Evolutionary conservation across 495 filamentous ascomycete species (phyloP), one percentile per base, ranked within the genome.

Genomic region (Aspergillus sclerotiicarbonarius): DNA sequence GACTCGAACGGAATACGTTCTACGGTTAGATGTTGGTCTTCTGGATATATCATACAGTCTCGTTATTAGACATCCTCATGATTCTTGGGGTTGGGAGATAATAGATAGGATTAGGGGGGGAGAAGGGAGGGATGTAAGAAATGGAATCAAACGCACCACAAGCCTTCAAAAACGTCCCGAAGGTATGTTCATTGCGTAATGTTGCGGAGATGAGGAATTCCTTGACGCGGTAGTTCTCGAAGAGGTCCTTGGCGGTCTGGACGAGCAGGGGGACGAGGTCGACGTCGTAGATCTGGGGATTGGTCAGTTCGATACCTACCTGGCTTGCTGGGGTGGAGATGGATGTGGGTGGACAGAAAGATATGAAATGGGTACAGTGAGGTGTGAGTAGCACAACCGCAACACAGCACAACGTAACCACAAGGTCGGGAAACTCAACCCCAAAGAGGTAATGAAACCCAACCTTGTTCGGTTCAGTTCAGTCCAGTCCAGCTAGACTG

Each of bases 131-230:
- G 50, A 31, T 18, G 48, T 46, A 54, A 13, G 37, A n/a, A 53
- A 33, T 53, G 9, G 19, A 12, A 31, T 6, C 19, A 41, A 21
- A 77, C 83, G 59, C 67, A 89, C 86, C 71, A 67, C 86, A 89
- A 35, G 71, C 78, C 35, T 71, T 59, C 39, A 78, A 51, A 54
- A 90, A 89, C 1, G 68, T 67, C 46, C 77, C 68, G 65, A 87
- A 82, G 0, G 87, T 90, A 29, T 86, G 68, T 59, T 83, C 71
- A 54, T 88, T 89, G 30, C 87, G 78, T 18, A 89, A 70, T 2
- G 85, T 84, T 9, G 81, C 83, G 0, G 85, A 74, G 45, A 88
- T 80, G 20, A 90, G 64, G 31, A 84, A 81, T 13, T 75, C 32
- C 45, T 76, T 61, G 15, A 82, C 53, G 0, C 65, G 43, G 46